Percentiles rank a stretch among this genome's conserved stretches.
phyloP scores from a whole-genome alignment of 2,329 filamentous ascomycete genomes.

The Thielaviopsis ethacetica region DNA sequence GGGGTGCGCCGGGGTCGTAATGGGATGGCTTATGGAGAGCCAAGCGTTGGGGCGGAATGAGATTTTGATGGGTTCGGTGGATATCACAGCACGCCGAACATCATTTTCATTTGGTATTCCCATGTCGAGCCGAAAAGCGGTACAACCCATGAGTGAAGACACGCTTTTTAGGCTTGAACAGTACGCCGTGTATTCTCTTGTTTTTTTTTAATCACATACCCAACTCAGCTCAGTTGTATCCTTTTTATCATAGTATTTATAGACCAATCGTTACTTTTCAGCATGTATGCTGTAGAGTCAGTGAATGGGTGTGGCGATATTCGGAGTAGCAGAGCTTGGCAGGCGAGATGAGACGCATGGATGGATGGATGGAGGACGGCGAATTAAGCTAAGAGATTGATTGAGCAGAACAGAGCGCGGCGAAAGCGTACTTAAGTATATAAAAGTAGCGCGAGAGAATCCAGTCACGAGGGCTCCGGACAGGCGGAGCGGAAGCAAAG shows the following conservation, averaged over 20 bases:
- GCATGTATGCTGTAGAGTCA: neutral
- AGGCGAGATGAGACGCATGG: neutral
- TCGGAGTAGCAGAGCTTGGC: neutral
- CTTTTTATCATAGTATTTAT: neutral
- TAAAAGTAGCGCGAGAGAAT: no score
- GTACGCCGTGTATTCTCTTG: neutral
- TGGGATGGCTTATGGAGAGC: neutral
- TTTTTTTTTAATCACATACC: neutral
- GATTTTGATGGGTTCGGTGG: neutral
- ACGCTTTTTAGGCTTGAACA: neutral
- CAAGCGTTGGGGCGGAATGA: neutral
- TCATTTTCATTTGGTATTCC: neutral
- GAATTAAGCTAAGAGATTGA: neutral
- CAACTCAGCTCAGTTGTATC: neutral
- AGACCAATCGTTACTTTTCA: neutral
- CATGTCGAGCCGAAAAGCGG: neutral
- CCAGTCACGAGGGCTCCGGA: neutral
- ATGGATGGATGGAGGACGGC: neutral
- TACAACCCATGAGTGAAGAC: neutral
- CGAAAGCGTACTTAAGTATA: no score
- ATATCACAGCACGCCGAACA: neutral
- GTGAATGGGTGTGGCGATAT: neutral
- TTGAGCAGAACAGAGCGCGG: no score
- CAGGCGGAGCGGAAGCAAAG: neutral
- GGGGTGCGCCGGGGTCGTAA: neutral